phyloP scores from a whole-genome alignment of 352 stramenopile genomes.

The Pythium rhizo-oryzae region DNA sequence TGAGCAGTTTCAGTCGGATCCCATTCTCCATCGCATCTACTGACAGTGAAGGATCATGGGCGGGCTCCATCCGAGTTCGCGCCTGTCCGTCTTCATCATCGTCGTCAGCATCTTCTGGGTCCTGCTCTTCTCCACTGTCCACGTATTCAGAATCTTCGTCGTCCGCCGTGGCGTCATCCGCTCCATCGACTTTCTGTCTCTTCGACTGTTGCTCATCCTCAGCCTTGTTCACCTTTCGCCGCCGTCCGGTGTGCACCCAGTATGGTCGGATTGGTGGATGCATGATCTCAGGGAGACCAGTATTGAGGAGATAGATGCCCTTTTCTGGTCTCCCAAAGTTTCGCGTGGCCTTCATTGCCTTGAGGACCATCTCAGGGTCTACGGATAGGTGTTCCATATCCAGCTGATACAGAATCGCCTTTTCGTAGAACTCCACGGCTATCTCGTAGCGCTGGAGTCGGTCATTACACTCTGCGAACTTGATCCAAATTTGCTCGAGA shows the following conservation, averaged over 20 bases:
- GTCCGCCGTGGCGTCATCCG: slow-evolving; percentile 18
- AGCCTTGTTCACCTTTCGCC: slow-evolving; percentile 22
- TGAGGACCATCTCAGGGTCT: slow-evolving; percentile 64
- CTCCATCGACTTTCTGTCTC: slow-evolving; percentile 19
- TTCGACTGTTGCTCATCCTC: slow-evolving; percentile 28
- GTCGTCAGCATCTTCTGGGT: slow-evolving; percentile 30
- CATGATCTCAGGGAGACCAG: slow-evolving; percentile 68
- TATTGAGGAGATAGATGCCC: slow-evolving; percentile 59
- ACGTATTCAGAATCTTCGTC: slow-evolving; percentile 40
- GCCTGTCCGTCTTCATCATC: slow-evolving; percentile 62
- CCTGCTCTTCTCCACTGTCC: slow-evolving; percentile 35
- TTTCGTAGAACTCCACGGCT: slow-evolving; percentile 82
- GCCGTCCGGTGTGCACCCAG: slow-evolving; percentile 61
- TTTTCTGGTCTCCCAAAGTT: slow-evolving; percentile 51
- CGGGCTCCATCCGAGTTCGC: slow-evolving; percentile 55
- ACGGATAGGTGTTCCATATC: slow-evolving; percentile 51
- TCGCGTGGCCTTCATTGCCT: slow-evolving; percentile 66
- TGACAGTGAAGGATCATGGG: slow-evolving; percentile 74
- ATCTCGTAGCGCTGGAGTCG: slow-evolving; percentile 62
- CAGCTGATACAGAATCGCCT: slow-evolving; percentile 59
- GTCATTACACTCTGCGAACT: slow-evolving; percentile 77
- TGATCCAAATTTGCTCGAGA: slow-evolving; percentile 82
- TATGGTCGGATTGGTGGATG: slow-evolving; percentile 79
- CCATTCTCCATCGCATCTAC: slow-evolving; percentile 88
- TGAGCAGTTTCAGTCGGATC: slow-evolving; percentile 76